Percentiles rank a stretch among this genome's conserved stretches.
phyloP scores from a whole-genome alignment of 116 monocot species.

The Dioscorea cayenensis region DNA sequence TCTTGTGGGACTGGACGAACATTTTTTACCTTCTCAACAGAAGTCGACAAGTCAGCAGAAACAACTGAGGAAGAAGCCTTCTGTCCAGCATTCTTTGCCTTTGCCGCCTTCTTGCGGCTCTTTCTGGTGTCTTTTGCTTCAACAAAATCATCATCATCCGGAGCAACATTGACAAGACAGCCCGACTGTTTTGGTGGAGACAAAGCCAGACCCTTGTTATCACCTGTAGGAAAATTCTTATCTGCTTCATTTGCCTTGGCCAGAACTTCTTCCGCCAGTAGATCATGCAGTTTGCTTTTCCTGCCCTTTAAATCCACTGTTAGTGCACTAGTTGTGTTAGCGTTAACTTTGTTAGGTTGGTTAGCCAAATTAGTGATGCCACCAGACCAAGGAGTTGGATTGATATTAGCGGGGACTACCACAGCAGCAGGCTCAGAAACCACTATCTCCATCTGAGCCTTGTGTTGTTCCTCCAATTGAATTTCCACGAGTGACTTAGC shows the following conservation, averaged over 20 bases:
- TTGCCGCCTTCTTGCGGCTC: slow-evolving; percentile 69
- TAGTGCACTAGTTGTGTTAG: slow-evolving; percentile 6
- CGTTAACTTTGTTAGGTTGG: slow-evolving; percentile 25
- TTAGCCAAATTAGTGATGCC: slow-evolving; percentile 32
- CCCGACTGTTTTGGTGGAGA: slow-evolving; percentile 6
- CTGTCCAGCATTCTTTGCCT: slow-evolving; percentile 46
- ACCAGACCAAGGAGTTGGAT: slow-evolving; percentile 32
- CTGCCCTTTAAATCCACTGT: slow-evolving; percentile 24
- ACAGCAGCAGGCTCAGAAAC: slow-evolving; percentile 18
- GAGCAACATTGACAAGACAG: slow-evolving; percentile 14
- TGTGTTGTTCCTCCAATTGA: slow-evolving; percentile 76
- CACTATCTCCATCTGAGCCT: slow-evolving; percentile 28
- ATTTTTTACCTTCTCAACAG: slow-evolving; percentile 47
- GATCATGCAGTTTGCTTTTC: slow-evolving; percentile 76
- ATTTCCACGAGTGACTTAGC: slow-evolving; percentile 88
- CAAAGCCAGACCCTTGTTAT: slow-evolving; percentile 19
- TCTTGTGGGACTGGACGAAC: slow-evolving; percentile 39
- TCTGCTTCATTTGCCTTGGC: slow-evolving; percentile 44
- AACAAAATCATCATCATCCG: slow-evolving; percentile 69
- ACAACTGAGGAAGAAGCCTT: slow-evolving; percentile 48
- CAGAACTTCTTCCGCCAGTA: slow-evolving; percentile 75
- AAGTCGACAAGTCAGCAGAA: slow-evolving; percentile 31
- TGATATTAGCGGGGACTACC: slow-evolving; percentile 5
- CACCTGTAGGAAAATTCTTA: slow-evolving; percentile 8
- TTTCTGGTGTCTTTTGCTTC: slow-evolving; percentile 91